phyloP scores from a whole-genome alignment of 176 grass and related monocot genomes.

The Carex scoparia region DNA sequence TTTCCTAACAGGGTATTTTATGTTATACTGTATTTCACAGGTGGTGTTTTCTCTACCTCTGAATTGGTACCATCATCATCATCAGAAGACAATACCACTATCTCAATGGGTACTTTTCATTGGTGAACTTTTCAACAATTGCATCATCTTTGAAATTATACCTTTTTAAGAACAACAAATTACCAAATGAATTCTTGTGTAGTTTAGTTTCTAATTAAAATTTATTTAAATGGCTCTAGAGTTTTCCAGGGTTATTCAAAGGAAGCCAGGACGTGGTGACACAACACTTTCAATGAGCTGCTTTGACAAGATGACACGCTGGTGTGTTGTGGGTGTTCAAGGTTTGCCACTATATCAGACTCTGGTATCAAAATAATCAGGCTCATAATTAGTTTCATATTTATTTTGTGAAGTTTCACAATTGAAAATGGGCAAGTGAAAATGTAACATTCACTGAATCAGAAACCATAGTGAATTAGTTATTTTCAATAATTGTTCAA shows the following conservation, averaged over 20 bases:
- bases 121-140: conserved; percentile 3
- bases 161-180: neutral
- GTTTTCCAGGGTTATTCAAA: conserved; percentile 43
- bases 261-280: conserved; percentile 73
- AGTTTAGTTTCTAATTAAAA: neutral
- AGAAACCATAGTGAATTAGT: neutral
- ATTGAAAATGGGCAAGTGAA: neutral
- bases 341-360: conserved; percentile 27
- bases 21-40: neutral
- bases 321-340: conserved; percentile 79
- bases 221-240: conserved; percentile 1
- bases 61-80: neutral
- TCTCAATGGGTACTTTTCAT: conserved; percentile 10
- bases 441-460: neutral
- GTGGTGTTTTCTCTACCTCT: conserved; percentile 14
- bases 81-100: neutral
- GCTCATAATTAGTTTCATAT: neutral
- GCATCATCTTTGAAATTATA: neutral
- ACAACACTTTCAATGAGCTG: conserved; percentile 83
- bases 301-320: conserved; percentile 78
- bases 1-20: neutral
- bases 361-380: neutral
- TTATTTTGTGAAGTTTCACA: neutral
- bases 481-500: neutral
- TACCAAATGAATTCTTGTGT: neutral